Evolutionary conservation across 768 basidiomycete species (phyloP).

Genomic region (Auriculariales sp.): DNA sequence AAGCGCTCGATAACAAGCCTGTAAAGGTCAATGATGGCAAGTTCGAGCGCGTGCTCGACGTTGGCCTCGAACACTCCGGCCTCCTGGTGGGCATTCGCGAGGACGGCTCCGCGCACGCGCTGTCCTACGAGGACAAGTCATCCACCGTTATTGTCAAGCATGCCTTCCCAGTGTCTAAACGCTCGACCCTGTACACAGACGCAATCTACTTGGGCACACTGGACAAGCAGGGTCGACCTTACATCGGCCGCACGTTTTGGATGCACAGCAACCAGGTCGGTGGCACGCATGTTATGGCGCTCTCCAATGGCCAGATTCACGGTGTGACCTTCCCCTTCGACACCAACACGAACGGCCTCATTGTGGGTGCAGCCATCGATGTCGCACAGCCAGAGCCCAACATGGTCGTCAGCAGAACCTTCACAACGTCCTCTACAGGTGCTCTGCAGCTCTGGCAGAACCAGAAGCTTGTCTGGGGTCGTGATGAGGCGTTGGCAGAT

Average conservation of each 20-base stretch:
- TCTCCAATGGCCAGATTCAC: slow-evolving; percentile 29
- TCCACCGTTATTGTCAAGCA: slow-evolving; percentile 25
- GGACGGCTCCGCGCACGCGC: slow-evolving; percentile 41
- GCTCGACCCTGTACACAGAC: slow-evolving; percentile 25
- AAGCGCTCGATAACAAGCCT: slow-evolving; percentile 35
- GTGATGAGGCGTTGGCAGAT: slow-evolving; percentile 66
- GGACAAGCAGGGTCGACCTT: slow-evolving; percentile 33
- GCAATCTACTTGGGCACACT: slow-evolving; percentile 46
- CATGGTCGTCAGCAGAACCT: slow-evolving; percentile 25
- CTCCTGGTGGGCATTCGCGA: slow-evolving; percentile 42
- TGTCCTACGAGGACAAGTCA: slow-evolving; percentile 34
- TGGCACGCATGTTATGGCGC: slow-evolving; percentile 37
- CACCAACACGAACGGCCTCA: slow-evolving; percentile 46
- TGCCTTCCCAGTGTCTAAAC: slow-evolving; percentile 38
- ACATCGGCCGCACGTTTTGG: slow-evolving; percentile 56
- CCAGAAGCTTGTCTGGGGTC: slow-evolving; percentile 47
- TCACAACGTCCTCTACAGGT: slow-evolving; percentile 62
- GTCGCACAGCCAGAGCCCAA: slow-evolving; percentile 24
- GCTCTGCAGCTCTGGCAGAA: slow-evolving; percentile 62
- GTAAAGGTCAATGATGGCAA: slow-evolving; percentile 23
- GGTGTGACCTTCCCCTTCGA: slow-evolving; percentile 47
- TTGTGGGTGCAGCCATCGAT: slow-evolving; percentile 44
- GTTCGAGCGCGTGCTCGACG: slow-evolving; percentile 43
- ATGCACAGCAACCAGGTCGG: slow-evolving; percentile 39
- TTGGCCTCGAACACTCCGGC: slow-evolving; percentile 42